Conservation (phyloP, 805 yeast species). For the Saccharomyces kudriavzevii region DNA sequence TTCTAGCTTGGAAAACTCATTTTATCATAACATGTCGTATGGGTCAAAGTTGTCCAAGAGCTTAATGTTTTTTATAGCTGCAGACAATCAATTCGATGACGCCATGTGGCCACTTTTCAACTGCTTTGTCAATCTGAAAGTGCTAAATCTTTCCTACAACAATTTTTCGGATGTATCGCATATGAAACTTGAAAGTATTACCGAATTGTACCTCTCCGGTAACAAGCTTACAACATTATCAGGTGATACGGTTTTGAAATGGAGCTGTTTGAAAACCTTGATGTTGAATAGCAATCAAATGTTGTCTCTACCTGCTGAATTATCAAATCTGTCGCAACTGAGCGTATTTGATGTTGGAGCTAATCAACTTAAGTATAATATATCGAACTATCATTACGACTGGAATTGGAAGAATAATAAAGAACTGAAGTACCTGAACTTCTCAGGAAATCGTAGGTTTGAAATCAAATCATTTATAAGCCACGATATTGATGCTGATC, state of each 20-base stretch:
- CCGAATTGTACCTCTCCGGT: conserved; percentile 72
- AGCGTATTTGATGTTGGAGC: conserved; percentile 83
- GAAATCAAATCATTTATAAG: conserved; percentile 63
- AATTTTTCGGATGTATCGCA: conserved; percentile 73
- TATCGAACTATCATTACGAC: conserved; percentile 89
- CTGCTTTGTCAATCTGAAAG: conserved; percentile 46
- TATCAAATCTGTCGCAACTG: conserved; percentile 57
- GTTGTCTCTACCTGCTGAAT: conserved; percentile 80
- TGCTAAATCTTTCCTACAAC: conserved; percentile 75
- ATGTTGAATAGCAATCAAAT: conserved; percentile 78
- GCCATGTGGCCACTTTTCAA: conserved; percentile 64
- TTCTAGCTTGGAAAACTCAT: conserved; percentile 11
- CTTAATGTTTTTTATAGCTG: conserved; percentile 51
- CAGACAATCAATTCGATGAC: conserved; percentile 80
- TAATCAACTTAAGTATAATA: conserved; percentile 81
- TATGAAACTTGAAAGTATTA: conserved; percentile 54
- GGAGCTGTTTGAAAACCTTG: conserved; percentile 51
- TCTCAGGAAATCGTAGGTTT: conserved; percentile 86
- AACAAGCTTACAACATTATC: conserved; percentile 73
- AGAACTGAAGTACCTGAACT: conserved; percentile 68
- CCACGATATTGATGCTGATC: conserved; percentile 42
- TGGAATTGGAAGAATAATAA: conserved; percentile 95
- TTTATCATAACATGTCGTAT: conserved; percentile 41
- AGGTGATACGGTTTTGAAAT: conserved; percentile 67
- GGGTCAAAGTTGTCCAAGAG: conserved; percentile 37